Evolutionary conservation across 2,329 filamentous ascomycete genomes (phyloP).

Genomic region (Mollisiaceae sp.): DNA sequence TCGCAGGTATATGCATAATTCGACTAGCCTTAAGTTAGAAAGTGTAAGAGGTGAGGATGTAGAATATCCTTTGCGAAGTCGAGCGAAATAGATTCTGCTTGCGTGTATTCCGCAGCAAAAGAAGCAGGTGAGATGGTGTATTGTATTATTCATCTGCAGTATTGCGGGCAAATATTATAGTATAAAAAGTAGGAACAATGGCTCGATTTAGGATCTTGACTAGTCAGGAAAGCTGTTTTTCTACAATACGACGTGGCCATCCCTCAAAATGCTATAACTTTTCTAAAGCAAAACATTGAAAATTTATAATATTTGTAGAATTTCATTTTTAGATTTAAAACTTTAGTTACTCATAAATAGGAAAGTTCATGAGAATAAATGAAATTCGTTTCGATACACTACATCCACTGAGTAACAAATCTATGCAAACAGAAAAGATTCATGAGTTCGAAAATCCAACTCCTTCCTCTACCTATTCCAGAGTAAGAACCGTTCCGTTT

Average conservation of each 20-base stretch:
- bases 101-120: slow-evolving; percentile 26
- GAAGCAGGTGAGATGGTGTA: slow-evolving; percentile 26
- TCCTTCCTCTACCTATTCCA: too few relatives aligned
- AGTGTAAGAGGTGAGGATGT: slow-evolving; percentile 27
- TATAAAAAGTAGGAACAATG: slow-evolving; percentile 25
- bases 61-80: slow-evolving; percentile 30
- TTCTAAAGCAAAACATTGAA: too few relatives aligned
- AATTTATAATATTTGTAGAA: too few relatives aligned
- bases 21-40: slow-evolving; percentile 23
- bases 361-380: too few relatives aligned
- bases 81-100: slow-evolving; percentile 27
- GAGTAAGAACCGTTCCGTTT: too few relatives aligned
- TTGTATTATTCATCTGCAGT: slow-evolving; percentile 25
- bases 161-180: slow-evolving; percentile 23
- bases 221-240: slow-evolving; percentile 20
- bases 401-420: too few relatives aligned
- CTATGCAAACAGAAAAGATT: too few relatives aligned
- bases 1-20: slow-evolving; percentile 26
- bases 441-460: too few relatives aligned
- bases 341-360: too few relatives aligned
- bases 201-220: slow-evolving; percentile 25
- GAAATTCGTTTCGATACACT: too few relatives aligned
- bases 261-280: slow-evolving; percentile 11
- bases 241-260: slow-evolving; percentile 19
- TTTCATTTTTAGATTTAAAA: too few relatives aligned